Percentiles rank a stretch among this genome's conserved stretches.
Evolutionary conservation across 73 alveolate species (phyloP).

Genomic region (Paraurostyla sp.): DNA sequence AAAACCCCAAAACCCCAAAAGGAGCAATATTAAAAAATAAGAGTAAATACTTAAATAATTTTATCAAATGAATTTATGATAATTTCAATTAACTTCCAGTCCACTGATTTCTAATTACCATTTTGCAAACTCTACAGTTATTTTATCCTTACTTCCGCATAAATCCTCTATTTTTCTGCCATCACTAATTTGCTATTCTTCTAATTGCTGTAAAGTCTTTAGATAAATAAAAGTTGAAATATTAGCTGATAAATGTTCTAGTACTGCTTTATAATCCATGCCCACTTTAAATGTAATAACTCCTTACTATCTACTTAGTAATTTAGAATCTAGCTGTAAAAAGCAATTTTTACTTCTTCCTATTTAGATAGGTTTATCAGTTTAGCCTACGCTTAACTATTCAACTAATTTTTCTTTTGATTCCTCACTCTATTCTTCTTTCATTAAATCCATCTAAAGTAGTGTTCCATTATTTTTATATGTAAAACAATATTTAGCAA

Average conservation of each 20-base stretch:
- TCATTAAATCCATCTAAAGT: not conserved
- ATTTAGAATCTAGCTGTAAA: not conserved
- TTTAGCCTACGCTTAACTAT: not conserved
- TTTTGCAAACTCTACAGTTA: not conserved
- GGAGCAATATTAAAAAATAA: too few species aligned
- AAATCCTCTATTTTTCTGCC: not conserved
- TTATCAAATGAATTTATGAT: too few species aligned
- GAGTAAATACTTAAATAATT: too few species aligned
- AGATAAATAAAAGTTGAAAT: not conserved
- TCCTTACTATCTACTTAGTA: not conserved
- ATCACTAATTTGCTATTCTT: not conserved
- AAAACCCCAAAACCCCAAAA: too few species aligned
- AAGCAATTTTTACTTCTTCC: not conserved
- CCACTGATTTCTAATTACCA: not conserved
- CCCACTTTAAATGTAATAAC: not conserved
- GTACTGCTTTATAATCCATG: not conserved
- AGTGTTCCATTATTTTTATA: not conserved
- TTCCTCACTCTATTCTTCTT: too few species aligned
- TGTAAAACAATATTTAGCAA: not conserved
- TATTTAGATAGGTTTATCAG: not conserved
- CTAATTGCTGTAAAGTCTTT: not conserved
- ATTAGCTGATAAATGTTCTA: not conserved
- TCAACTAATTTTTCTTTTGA: not conserved
- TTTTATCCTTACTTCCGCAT: conserved; percentile 1
- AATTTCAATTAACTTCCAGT: not conserved